phyloP scores from a whole-genome alignment of 73 alveolate genomes.

The Paraurostyla sp. region DNA sequence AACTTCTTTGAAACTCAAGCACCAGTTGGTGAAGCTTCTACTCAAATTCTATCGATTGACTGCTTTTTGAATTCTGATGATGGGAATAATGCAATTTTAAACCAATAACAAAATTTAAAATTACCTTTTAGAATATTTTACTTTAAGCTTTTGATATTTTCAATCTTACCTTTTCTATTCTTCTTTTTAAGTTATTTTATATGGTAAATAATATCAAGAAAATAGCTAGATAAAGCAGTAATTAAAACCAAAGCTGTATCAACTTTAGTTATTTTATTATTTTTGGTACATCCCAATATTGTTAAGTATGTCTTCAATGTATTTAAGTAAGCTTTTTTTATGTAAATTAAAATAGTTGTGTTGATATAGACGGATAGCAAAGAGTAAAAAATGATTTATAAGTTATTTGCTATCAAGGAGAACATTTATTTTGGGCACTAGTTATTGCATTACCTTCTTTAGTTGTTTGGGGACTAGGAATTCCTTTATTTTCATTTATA shows the following conservation, averaged over 20 bases:
- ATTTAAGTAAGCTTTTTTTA: conserved; percentile 40
- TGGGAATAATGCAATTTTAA: neutral
- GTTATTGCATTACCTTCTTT: conserved; percentile 62
- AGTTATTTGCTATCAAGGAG: conserved; percentile 65
- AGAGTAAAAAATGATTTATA: conserved; percentile 64
- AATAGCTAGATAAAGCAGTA: neutral
- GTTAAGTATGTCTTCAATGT: conserved; percentile 64
- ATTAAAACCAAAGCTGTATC: conserved; percentile 40
- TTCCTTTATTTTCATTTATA: conserved; percentile 51
- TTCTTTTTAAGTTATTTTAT: neutral
- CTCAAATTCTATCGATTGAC: conserved; percentile 70
- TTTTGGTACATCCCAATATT: conserved; percentile 68
- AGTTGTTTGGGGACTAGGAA: conserved; percentile 71
- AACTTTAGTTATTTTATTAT: conserved; percentile 56
- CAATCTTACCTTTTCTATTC: conserved; percentile 11
- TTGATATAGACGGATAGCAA: conserved; percentile 60
- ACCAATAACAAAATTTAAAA: neutral
- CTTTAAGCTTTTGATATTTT: neutral
- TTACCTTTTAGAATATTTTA: conserved; percentile 12
- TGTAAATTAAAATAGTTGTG: conserved; percentile 34
- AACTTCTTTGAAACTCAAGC: conserved; percentile 40
- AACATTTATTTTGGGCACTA: conserved; percentile 51
- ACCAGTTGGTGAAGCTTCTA: conserved; percentile 54
- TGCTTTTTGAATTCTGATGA: conserved; percentile 64
- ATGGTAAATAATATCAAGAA: neutral